phyloP scores from a whole-genome alignment of 1,284 basidiomycete genomes.

The Trametes sp. region DNA sequence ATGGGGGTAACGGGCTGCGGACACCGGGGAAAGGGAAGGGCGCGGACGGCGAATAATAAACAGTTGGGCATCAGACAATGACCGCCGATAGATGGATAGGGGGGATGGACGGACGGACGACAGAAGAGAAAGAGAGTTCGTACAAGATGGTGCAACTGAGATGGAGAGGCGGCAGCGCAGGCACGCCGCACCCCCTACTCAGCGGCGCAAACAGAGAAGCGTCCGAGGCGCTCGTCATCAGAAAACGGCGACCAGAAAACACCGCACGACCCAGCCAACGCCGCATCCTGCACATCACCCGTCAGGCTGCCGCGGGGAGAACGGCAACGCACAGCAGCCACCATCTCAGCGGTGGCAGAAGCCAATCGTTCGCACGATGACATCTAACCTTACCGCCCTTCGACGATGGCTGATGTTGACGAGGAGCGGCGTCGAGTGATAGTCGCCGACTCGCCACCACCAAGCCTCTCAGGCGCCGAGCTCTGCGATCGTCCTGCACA shows the following conservation, averaged over 20 bases:
- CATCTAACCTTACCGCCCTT: slow-evolving; percentile 24
- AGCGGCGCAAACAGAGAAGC: slow-evolving; percentile 23
- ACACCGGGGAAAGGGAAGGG: slow-evolving; percentile 4
- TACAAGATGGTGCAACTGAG: slow-evolving; percentile 26
- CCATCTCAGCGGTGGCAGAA: slow-evolving; percentile 19
- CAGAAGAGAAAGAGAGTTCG: slow-evolving; percentile 18
- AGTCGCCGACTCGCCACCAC: slow-evolving; percentile 13
- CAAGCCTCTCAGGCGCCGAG: slow-evolving; percentile 1
- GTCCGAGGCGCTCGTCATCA: slow-evolving; percentile 31
- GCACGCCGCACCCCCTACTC: slow-evolving; percentile 12
- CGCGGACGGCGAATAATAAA: slow-evolving; percentile 11
- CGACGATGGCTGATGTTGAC: slow-evolving; percentile 18
- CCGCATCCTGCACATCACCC: slow-evolving; percentile 21
- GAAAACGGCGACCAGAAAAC: slow-evolving; percentile 21
- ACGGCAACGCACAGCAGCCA: slow-evolving; percentile 27
- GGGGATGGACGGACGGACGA: slow-evolving; percentile 15
- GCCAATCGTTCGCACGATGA: slow-evolving; percentile 16
- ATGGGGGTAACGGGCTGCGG: slow-evolving; percentile 2
- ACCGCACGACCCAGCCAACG: slow-evolving; percentile 14
- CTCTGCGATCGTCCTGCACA: slow-evolving; percentile 25
- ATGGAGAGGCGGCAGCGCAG: slow-evolving; percentile 12
- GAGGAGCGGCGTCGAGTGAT: neutral
- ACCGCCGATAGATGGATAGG: slow-evolving; percentile 27
- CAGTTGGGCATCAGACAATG: slow-evolving; percentile 22
- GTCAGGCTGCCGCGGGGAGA: slow-evolving; percentile 13